Base-by-base conservation (phyloP, 2,329 filamentous ascomycete species). In the Daldinia sp. region DNA sequence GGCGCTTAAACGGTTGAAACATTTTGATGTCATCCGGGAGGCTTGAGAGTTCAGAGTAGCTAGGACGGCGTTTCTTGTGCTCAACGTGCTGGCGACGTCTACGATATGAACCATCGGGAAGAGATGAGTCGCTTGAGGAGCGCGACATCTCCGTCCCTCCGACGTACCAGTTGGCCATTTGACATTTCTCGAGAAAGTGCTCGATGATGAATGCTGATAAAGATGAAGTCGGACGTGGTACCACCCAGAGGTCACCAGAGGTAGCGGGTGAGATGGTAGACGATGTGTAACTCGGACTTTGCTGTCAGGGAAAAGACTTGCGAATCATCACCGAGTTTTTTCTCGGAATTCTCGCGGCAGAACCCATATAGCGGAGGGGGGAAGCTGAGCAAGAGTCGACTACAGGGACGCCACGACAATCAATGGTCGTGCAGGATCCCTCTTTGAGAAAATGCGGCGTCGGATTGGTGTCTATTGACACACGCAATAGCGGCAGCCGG, bases 11-110 rank as follows among this genome's bases (percentile, higher is more conserved):
- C 67, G 72, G 75, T 64, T 75, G 78, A 74, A 78, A 72, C 74
- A 79, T 71, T 72, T 75, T 76, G 77, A 69, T 65, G 68, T 76
- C 64, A 30, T 72, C 69, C 52, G 58, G 63, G 17, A 72, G 61
- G 35, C 70, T 73, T 61, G 74, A 70, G 53, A 74, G 72, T 39
- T 77, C 75, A 51, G 73, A 71, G 49, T 77, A 70, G 68, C 75
- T 77, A 57, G 77, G 74, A 27, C 77, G 75, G 49, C 78, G 77
- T 71, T 81, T 81, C 61, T 75, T 78, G 60, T 72, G 75, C 23
- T 72, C 71, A 61, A 74, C 58, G 65, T 77, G 75, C 32, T 71
- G 72, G 43, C 58, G 59, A 50, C 59, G 63, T 53, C 68, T 66
- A 52, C 60, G 54, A 52, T 61, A 64, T 49, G 64, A 58, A 50